A percentile compares a stretch with the other conserved stretches of the same genome.
Evolutionary conservation across 2,329 filamentous ascomycete genomes (phyloP).

Genomic region (Lachnellula arida): DNA sequence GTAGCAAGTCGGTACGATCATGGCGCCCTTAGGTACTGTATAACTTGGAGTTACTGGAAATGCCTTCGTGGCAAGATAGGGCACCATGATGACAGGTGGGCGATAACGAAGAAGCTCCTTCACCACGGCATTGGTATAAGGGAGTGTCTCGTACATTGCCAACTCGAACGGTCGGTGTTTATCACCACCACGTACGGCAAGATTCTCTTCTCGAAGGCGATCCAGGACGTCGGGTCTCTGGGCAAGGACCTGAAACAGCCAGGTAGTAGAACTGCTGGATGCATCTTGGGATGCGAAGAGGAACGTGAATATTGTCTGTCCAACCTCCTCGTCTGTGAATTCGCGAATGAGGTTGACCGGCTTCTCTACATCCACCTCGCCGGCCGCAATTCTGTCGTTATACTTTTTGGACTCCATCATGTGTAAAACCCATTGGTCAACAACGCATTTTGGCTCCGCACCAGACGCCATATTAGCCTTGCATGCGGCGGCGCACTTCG

Average conservation of each 20-base stretch:
- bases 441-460: constrained; percentile 64
- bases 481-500: constrained; percentile 65
- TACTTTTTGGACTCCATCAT: constrained; percentile 71
- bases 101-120: constrained; percentile 49
- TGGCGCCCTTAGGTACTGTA: constrained; percentile 45
- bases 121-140: constrained; percentile 48
- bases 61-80: constrained; percentile 43
- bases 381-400: constrained; percentile 57
- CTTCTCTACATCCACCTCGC: constrained; percentile 39
- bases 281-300: constrained; percentile 51
- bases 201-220: constrained; percentile 43
- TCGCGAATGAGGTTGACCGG: constrained; percentile 45
- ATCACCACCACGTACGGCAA: constrained; percentile 41
- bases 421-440: constrained; percentile 70
- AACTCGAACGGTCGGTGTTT: constrained; percentile 38
- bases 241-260: constrained; percentile 48
- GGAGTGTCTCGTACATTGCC: constrained; percentile 43
- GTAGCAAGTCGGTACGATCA: constrained; percentile 48
- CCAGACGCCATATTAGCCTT: constrained; percentile 68
- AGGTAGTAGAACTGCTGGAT: constrained; percentile 48
- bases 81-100: constrained; percentile 51
- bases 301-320: constrained; percentile 48
- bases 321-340: constrained; percentile 46
- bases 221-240: constrained; percentile 46
- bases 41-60: constrained; percentile 45